A percentile compares a stretch with the other conserved stretches of the same genome.
Evolutionary conservation across 345 rosid species (phyloP).

Genomic region (Eucalyptus pumila): DNA sequence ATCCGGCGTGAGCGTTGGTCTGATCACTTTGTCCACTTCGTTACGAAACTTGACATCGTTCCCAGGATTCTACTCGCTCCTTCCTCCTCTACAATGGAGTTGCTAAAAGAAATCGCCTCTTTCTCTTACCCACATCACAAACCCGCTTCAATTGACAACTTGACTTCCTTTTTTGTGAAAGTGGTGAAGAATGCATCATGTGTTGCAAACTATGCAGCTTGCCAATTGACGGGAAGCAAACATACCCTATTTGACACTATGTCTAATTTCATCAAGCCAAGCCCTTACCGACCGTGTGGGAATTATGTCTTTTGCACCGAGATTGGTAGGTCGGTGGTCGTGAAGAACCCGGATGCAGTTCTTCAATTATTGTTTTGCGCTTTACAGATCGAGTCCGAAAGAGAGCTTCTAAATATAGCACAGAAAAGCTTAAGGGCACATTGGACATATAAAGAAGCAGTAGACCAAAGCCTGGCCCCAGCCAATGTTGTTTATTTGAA

Average conservation of each 20-base stretch:
- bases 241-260: slow-evolving; percentile 41
- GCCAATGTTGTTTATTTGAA: slow-evolving; percentile 2
- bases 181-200: slow-evolving; percentile 48
- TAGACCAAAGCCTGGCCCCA: not conserved
- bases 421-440: not conserved
- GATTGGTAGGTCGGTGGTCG: not conserved
- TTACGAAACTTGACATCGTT: slow-evolving; percentile 50
- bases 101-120: slow-evolving; percentile 12
- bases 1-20: slow-evolving; percentile 69
- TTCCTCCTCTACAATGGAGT: slow-evolving; percentile 10
- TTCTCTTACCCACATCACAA: not conserved
- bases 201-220: slow-evolving; percentile 46
- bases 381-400: not conserved
- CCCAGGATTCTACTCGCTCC: slow-evolving; percentile 63
- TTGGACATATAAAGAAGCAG: not conserved
- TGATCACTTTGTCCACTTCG: slow-evolving; percentile 41
- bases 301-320: not conserved
- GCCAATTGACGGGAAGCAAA: slow-evolving; percentile 47
- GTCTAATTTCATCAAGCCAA: slow-evolving; percentile 32
- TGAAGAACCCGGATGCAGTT: not conserved
- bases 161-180: not conserved
- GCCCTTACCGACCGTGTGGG: slow-evolving; percentile 46
- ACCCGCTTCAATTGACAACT: not conserved
- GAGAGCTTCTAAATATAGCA: not conserved
- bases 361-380: not conserved